Evolutionary conservation across 371 early-diverging fungal species (phyloP), one percentile per base, ranked within the genome.

Genomic region (Syncephalastrum contaminatum): DNA sequence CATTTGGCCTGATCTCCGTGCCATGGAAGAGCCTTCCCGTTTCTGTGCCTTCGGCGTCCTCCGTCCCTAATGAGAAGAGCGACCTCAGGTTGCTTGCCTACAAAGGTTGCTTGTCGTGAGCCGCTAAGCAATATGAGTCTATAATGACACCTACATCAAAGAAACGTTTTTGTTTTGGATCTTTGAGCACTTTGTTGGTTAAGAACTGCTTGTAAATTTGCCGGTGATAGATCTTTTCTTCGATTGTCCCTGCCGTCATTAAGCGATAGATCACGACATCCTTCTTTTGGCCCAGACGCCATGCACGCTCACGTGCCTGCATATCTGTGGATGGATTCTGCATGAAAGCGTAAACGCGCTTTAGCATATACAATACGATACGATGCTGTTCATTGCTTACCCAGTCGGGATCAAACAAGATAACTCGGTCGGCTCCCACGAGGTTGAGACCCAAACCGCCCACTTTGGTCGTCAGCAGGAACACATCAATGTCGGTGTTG

Each of bases 351-450:
- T 2, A 30, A 8, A 30, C n/a, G 25, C 25, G 25, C 5, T 2
- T 30, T 30, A 30, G 36, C 36, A 12, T 30, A 30, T 10, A 30
- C 44, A 44, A 12, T 40, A 15, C 18, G 20, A 27, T 22, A 4
- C 30, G 16, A 39, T 43, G 41, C 27, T 30, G 5, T 19, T 41
- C 15, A 25, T 25, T 24, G 14, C 30, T 63, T 74, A 85, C 87
- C 99, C 98, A 98, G 66, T 98, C 99, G 2, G 99, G 98, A 81
- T 98, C 98, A 80, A 83, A 98, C 27, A 99, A 85, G n/a, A 99
- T 87, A 4, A 99, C 93, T 4, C 97, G 85, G 66, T 96, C 85
- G 0, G 99, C 99, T 0, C 96, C 95, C 2, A 94, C 95, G 49
- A 99, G 76, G 62, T 99, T 99, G 41, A 98, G 79, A 0, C 99